These are phyloP conservation scores for Abelmoschus esculentus DNA, from an alignment of 345 rosid genomes.

Conservation along the genomic window DNA sequence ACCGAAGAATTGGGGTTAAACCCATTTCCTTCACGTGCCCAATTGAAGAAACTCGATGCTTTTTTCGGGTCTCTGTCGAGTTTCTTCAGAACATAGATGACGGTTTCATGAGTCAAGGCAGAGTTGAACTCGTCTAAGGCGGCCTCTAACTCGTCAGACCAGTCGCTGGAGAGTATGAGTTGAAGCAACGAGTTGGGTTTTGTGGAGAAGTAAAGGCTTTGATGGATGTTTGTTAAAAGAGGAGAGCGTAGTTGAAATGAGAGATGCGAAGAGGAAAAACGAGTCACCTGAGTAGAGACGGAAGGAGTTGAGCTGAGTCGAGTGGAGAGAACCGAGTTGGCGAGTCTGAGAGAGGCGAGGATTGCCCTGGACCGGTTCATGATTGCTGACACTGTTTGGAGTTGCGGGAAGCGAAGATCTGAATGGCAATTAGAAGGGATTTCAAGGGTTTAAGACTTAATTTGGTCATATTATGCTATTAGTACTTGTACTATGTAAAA, in stretches of 20 bases:
- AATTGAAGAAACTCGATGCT: slow-evolving; percentile 53
- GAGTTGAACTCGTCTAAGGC: slow-evolving; percentile 28
- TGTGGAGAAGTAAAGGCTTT: slow-evolving; percentile 32
- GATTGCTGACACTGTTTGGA: slow-evolving; percentile 7
- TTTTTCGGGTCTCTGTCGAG: slow-evolving; percentile 47
- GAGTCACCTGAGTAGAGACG: slow-evolving; percentile 36
- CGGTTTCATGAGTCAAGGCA: slow-evolving; percentile 47
- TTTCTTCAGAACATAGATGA: slow-evolving; percentile 55
- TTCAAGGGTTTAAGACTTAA: slow-evolving; percentile 16
- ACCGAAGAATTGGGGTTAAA: slow-evolving; percentile 57
- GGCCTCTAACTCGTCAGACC: slow-evolving; percentile 47
- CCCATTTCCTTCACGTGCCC: slow-evolving; percentile 50
- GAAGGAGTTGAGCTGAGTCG: slow-evolving; percentile 24
- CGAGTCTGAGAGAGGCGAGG: slow-evolving; percentile 31
- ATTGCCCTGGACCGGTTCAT: slow-evolving; percentile 59
- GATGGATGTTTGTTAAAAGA: slow-evolving; percentile 17
- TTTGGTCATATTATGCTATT: no score
- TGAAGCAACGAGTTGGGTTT: slow-evolving; percentile 39
- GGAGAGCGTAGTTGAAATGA: slow-evolving; percentile 11
- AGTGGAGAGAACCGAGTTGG: slow-evolving; percentile 27
- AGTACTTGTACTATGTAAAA: no score
- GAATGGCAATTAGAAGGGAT: not conserved
- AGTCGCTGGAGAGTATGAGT: slow-evolving; percentile 31
- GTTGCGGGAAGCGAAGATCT: not conserved
- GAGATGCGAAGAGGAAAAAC: slow-evolving; percentile 16